A percentile compares a stretch with the other conserved stretches of the same genome.
Evolutionary conservation across 1,284 basidiomycete species (phyloP).

Genomic region (Xerocomus nothofagi): DNA sequence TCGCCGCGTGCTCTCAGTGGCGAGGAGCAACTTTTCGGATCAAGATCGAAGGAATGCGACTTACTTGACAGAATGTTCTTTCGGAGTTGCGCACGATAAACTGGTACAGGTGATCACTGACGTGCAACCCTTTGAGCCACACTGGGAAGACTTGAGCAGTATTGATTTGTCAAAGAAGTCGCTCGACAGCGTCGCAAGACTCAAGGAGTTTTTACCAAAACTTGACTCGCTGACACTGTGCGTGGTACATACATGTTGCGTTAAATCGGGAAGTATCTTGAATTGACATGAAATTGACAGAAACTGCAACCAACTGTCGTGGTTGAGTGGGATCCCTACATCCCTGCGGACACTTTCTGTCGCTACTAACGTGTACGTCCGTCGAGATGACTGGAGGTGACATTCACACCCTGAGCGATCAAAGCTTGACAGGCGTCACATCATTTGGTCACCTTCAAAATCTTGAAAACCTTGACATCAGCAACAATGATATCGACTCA

Average conservation of each 20-base stretch:
- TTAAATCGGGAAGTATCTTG: not conserved
- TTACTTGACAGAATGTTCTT: conserved; percentile 93
- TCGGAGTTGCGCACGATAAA: conserved; percentile 87
- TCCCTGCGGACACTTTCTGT: conserved; percentile 80
- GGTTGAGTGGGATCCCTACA: conserved; percentile 83
- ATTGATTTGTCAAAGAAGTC: conserved; percentile 82
- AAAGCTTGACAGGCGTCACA: conserved; percentile 79
- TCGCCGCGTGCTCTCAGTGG: conserved; percentile 48
- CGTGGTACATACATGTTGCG: conserved; percentile 36
- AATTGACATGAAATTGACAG: conserved; percentile 43
- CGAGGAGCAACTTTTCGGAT: conserved; percentile 38
- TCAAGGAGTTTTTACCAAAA: conserved; percentile 92
- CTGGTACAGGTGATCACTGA: conserved; percentile 94
- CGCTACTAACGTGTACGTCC: conserved; percentile 69
- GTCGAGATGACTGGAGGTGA: conserved; percentile 6
- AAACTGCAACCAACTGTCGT: conserved; percentile 79
- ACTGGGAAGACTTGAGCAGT: conserved; percentile 82
- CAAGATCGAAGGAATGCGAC: conserved; percentile 60
- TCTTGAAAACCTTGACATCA: conserved; percentile 89
- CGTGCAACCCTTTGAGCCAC: conserved; percentile 91
- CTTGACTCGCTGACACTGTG: conserved; percentile 82
- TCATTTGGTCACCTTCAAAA: conserved; percentile 87
- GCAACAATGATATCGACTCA: conserved; percentile 86
- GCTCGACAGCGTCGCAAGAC: conserved; percentile 85
- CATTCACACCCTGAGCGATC: conserved; percentile 19